Conservation (phyloP, 805 yeast genomes). For the Suhomyces sp. region DNA sequence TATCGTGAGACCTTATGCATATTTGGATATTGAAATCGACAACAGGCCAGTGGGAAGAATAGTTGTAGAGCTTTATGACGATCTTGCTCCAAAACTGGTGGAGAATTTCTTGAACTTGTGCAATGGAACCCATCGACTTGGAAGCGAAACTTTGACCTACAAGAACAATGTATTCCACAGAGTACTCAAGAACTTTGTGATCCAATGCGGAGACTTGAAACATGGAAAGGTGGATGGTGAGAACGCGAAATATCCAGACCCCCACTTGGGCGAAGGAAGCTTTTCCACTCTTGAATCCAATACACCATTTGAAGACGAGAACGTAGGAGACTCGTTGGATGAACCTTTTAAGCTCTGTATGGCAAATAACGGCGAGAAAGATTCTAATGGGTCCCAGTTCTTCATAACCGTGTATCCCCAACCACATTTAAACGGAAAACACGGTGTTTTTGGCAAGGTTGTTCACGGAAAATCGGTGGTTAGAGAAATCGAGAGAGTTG, state of each 20-base stretch:
- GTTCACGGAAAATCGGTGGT: slow-evolving; percentile 65
- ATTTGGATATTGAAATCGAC: slow-evolving; percentile 52
- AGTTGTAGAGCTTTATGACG: slow-evolving; percentile 51
- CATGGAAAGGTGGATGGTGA: slow-evolving; percentile 25
- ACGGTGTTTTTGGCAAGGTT: slow-evolving; percentile 75
- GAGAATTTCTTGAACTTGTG: slow-evolving; percentile 51
- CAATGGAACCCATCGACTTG: slow-evolving; percentile 16
- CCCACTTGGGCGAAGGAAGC: slow-evolving; percentile 36
- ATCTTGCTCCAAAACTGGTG: slow-evolving; percentile 55
- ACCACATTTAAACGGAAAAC: slow-evolving; percentile 74
- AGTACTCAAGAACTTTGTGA: slow-evolving; percentile 63
- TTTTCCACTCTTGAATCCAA: slow-evolving; percentile 17
- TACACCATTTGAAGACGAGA: slow-evolving; percentile 54
- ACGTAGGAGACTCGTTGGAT: slow-evolving; percentile 42
- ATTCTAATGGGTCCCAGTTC: slow-evolving; percentile 62
- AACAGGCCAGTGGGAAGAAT: slow-evolving; percentile 50
- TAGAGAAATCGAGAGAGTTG: slow-evolving; percentile 56
- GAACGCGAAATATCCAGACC: slow-evolving; percentile 20
- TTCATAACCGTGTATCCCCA: slow-evolving; percentile 67
- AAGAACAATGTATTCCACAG: slow-evolving; percentile 55
- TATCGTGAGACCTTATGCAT: slow-evolving; percentile 30
- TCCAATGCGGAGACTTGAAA: slow-evolving; percentile 63
- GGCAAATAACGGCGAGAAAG: slow-evolving; percentile 55
- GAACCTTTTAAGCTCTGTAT: slow-evolving; percentile 54
- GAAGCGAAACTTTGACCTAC: slow-evolving; percentile 24